These are phyloP conservation scores for Eragrostis tef DNA, from an alignment of 202 grass and related monocot genomes.

Conservation along the genomic window DNA sequence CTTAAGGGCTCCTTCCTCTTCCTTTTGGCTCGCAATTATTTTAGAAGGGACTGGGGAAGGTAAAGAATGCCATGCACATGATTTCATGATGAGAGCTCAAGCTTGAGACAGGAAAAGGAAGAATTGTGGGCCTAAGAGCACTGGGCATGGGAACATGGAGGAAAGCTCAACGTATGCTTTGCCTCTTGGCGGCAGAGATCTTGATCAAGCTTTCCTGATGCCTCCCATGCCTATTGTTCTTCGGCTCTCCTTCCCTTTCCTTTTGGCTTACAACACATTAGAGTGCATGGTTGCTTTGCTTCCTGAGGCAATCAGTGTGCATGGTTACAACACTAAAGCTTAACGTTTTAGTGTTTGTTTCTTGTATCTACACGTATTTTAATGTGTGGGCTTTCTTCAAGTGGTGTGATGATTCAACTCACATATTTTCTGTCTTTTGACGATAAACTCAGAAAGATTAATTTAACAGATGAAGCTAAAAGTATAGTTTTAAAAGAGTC, in stretches of 20 bases:
- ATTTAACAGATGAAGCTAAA: too few species aligned
- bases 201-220: slow-evolving; percentile 48
- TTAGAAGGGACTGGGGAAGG: too few species aligned
- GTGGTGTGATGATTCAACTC: neutral
- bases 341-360: too few species aligned
- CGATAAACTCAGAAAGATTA: too few species aligned
- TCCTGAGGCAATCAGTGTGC: neutral
- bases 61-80: neutral
- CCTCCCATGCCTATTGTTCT: slow-evolving; percentile 43
- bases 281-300: slow-evolving; percentile 1
- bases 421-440: too few species aligned
- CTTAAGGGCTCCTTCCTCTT: slow-evolving; percentile 28
- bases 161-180: slow-evolving; percentile 13
- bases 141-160: slow-evolving; percentile 35
- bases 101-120: slow-evolving; percentile 1
- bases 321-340: neutral
- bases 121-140: slow-evolving; percentile 17
- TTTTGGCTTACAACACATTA: slow-evolving; percentile 13
- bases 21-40: slow-evolving; percentile 6
- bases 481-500: too few species aligned
- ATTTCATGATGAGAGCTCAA: neutral
- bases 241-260: slow-evolving; percentile 46
- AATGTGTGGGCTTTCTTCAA: too few species aligned
- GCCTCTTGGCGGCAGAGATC: neutral
- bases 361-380: too few species aligned